Evolutionary conservation across 371 early-diverging fungal species (phyloP).

Genomic region (Amoeboradix gromovi): DNA sequence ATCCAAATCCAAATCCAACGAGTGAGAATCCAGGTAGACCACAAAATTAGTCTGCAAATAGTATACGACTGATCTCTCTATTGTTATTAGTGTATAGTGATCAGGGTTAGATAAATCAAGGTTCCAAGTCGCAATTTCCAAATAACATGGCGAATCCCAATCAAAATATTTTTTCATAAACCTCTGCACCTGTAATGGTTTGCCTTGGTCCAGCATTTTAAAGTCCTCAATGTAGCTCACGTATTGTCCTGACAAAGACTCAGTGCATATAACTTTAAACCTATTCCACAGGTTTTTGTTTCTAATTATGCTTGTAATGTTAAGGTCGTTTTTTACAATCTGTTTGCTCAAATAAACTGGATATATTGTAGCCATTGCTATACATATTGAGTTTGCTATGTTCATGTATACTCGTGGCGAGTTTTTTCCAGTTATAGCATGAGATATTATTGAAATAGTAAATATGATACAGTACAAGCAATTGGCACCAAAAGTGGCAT

Average conservation of each 20-base stretch:
- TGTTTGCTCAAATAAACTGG: neutral
- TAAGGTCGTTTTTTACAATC: neutral
- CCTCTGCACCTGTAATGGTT: neutral
- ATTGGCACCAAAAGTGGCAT: neutral
- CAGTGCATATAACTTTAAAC: neutral
- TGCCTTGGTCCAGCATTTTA: neutral
- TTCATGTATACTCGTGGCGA: neutral
- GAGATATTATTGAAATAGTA: neutral
- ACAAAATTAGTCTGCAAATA: neutral
- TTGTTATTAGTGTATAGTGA: neutral
- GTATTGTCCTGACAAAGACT: neutral
- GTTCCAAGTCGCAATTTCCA: neutral
- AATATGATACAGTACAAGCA: neutral
- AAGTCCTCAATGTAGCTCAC: neutral
- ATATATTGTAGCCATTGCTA: neutral
- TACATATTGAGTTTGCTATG: neutral
- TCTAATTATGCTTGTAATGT: neutral
- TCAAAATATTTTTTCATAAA: neutral
- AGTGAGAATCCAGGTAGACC: neutral
- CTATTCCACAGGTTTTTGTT: neutral
- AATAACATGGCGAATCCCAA: neutral
- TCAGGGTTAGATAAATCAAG: neutral
- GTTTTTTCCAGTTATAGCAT: neutral
- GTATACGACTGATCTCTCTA: neutral
- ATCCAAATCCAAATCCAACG: neutral